Conservation (phyloP, 2,329 filamentous ascomycete genomes). For the Hymenoscyphus repandus region DNA sequence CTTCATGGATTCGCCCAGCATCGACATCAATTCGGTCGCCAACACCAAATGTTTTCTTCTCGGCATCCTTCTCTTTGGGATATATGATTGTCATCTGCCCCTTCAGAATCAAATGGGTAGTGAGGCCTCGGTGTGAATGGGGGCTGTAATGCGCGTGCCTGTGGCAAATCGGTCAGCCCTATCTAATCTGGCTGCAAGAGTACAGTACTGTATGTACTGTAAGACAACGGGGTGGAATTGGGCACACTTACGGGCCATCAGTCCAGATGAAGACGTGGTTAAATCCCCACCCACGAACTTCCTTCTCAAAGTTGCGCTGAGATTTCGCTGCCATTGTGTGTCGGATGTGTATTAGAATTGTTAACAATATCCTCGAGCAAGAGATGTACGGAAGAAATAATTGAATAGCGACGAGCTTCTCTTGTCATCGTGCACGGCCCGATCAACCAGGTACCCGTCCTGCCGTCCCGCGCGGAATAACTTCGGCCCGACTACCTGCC, state of each 20-base stretch:
- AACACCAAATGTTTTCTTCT: conserved; percentile 53
- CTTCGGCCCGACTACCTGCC: background rate
- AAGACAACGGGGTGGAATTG: no score
- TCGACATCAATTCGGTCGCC: conserved; percentile 64
- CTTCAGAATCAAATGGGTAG: conserved; percentile 63
- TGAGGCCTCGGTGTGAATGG: conserved; percentile 58
- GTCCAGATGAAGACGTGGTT: conserved; percentile 66
- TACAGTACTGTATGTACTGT: conserved; percentile 3
- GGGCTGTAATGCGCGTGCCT: conserved; percentile 65
- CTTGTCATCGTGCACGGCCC: no score
- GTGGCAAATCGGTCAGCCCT: conserved; percentile 18
- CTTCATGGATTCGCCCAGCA: conserved; percentile 58
- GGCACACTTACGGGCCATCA: conserved; percentile 55
- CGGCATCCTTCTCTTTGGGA: conserved; percentile 49
- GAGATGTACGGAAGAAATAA: background rate
- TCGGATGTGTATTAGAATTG: background rate
- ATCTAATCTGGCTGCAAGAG: background rate
- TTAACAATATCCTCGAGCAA: background rate
- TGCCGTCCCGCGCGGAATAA: no score
- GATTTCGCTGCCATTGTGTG: conserved; percentile 31
- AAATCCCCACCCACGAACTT: conserved; percentile 68
- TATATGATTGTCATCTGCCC: conserved; percentile 64
- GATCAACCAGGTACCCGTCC: no score
- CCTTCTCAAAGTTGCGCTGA: conserved; percentile 46
- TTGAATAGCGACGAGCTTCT: no score